Evolutionary conservation across 2,329 filamentous ascomycete genomes (phyloP).

Genomic region (Diaporthe vexans): DNA sequence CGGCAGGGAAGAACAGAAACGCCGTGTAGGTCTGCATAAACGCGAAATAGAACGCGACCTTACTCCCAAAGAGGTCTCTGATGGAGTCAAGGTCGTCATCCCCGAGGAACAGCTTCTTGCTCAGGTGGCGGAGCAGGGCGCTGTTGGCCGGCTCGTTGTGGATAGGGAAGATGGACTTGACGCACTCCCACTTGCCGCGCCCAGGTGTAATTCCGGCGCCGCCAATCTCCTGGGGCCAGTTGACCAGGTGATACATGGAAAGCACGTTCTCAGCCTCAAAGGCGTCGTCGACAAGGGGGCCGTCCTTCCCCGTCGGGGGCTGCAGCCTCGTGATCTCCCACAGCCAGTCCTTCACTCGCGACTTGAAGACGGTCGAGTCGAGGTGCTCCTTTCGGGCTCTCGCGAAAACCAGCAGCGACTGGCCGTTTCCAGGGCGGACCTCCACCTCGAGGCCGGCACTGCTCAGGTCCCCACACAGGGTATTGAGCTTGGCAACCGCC

Average conservation of each 20-base stretch:
- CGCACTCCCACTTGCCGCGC: conserved; percentile 70
- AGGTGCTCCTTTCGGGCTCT: conserved; percentile 74
- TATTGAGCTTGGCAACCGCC: conserved; percentile 53
- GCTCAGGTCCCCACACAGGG: conserved; percentile 70
- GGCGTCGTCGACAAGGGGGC: conserved; percentile 54
- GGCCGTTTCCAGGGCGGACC: conserved; percentile 78
- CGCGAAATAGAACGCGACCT: conserved; percentile 86
- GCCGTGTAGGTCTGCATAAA: conserved; percentile 83
- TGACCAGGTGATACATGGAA: conserved; percentile 78
- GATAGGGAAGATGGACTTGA: conserved; percentile 73
- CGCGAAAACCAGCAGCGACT: conserved; percentile 76
- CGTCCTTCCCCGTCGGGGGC: conserved; percentile 64
- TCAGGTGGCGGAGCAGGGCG: conserved; percentile 69
- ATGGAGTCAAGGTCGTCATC: conserved; percentile 70
- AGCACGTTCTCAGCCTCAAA: conserved; percentile 78
- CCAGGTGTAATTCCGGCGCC: conserved; percentile 74
- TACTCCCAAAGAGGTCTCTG: conserved; percentile 73
- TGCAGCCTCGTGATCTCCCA: conserved; percentile 76
- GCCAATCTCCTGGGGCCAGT: conserved; percentile 68
- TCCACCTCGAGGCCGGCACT: conserved; percentile 77
- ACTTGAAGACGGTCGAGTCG: conserved; percentile 76
- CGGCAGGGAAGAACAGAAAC: conserved; percentile 78
- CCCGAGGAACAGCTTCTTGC: conserved; percentile 64
- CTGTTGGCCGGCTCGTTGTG: conserved; percentile 72
- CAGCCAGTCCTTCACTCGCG: conserved; percentile 77